Evolutionary conservation across 2,329 filamentous ascomycete species (phyloP), one percentile per base, ranked within the genome.

Genomic region (Diplodia seriata): DNA sequence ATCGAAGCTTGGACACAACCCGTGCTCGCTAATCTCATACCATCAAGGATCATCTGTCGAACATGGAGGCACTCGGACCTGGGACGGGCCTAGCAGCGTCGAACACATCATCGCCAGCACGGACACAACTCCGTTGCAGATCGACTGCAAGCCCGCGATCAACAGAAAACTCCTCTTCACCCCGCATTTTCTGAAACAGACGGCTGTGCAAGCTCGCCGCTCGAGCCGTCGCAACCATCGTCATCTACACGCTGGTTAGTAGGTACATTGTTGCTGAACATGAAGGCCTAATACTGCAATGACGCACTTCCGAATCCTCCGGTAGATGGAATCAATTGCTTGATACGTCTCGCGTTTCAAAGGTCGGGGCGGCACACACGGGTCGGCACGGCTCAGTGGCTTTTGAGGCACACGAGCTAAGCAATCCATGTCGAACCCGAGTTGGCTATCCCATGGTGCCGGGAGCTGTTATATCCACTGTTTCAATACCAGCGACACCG

Each of bases 301-400:
- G 33, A 9, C 33, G 18, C 11, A 47, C 14, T 47, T n/a, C 20
- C 43, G 43, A 47, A 47, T 7, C 43, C 43, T 36, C 11, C 1
- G n/a, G 8, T n/a, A 20, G n/a, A 47, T 47, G n/a, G 8, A 18
- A 12, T 20, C 43, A 18, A 47, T 47, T 47, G 43, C 43, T n/a
- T 20, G n/a, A n/a, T n/a, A n/a, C 33, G 29, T 63, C 15, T 63
- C 47, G 23, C n/a, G 9, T 38, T 18, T n/a, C 47, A 15, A 38
- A 43, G 18, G 26, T 20, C 23, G 23, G 40, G 56, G 57, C 23
- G 57, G 40, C 26, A n/a, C 31, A 51, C 47, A 51, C 59, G 31
- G 59, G 47, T 51, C 47, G 59, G 59, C 47, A 33, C 59, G 59
- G 31, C 29, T 31, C 26, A 49, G 33, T 20, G 51, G 11, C 26